Percentiles rank a stretch among this genome's conserved stretches.
phyloP scores from a whole-genome alignment of 169 alveolate genomes.

The Cryptosporidium baileyi region DNA sequence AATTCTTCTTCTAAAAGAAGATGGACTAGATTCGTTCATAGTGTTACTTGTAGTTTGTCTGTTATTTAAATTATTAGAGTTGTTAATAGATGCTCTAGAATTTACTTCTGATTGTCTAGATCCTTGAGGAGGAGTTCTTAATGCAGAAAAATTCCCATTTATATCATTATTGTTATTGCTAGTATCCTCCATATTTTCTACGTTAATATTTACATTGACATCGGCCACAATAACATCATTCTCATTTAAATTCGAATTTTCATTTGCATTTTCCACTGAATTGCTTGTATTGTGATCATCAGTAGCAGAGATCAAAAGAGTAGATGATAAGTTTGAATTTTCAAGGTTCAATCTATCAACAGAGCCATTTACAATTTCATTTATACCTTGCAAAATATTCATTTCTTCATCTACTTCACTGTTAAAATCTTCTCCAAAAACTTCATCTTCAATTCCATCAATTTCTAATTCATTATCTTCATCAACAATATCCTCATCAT shows the following conservation, averaged over 20 bases:
- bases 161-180: neutral
- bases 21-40: conserved; percentile 17
- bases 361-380: neutral
- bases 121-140: conserved; percentile 19
- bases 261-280: neutral
- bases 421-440: conserved; percentile 26
- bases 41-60: neutral
- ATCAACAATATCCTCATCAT: conserved; percentile 31
- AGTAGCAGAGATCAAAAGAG: neutral
- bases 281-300: neutral
- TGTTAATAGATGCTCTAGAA: neutral
- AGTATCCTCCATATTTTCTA: neutral
- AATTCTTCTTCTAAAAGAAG: conserved; percentile 46
- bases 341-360: neutral
- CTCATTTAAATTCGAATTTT: neutral
- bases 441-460: conserved; percentile 38
- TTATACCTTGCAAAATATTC: conserved; percentile 15
- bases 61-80: neutral
- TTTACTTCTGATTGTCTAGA: neutral
- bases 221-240: neutral
- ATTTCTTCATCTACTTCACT: conserved; percentile 47
- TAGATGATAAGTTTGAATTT: too few species aligned
- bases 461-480: conserved; percentile 6
- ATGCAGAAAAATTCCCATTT: neutral
- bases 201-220: neutral